Evolutionary conservation across 1,284 basidiomycete genomes (phyloP), one percentile per base, ranked within the genome.

Genomic region (Sanghuangporus weigelae): DNA sequence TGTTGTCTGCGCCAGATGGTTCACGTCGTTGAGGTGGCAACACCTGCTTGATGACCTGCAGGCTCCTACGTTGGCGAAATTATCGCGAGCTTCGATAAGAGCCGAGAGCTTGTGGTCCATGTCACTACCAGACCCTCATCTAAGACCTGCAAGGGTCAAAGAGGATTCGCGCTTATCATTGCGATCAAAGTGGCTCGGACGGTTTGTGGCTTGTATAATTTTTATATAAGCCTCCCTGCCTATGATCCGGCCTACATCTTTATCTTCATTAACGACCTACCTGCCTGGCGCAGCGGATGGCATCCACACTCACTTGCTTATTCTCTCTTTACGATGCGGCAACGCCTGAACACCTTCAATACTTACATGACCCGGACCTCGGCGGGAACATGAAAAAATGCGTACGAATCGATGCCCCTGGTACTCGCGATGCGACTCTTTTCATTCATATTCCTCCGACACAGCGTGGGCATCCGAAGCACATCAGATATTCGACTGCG

Each of bases 1-100:
- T 65, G 35, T 36, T 65, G 19, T 54, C 48, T 31, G 59, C 44
- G 2, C 31, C 60, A 16, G 60, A 62, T 36, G 39, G 54, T 49
- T 36, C 42, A 11, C 53, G 60, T 19, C 46, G 58, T 11, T 60
- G 58, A 60, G 56, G 21, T 57, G 55, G 21, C 16, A 14, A 35
- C 14, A 23, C 23, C 2, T 53, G 16, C 7, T 21, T 51, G 50
- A n/a, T 46, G 7, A 11, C 44, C 16, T n/a, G 16, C 44, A 46
- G 16, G 12, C 1, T n/a, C 16, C 16, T 2, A n/a, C 44, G 12
- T 14, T 8, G 21, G 44, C 44, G 8, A 46, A 46, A 46, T 46
- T 46, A 19, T 7, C 44, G 44, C 44, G 26, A 31, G 1, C 44
- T 21, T n/a, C 6, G 16, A 46, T 46, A 46, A 11, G 16, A 19